Percentiles rank a stretch among this genome's conserved stretches.
These are phyloP conservation scores for Russula ochroleuca DNA, from an alignment of 768 basidiomycete genomes.

Conservation along the genomic window DNA sequence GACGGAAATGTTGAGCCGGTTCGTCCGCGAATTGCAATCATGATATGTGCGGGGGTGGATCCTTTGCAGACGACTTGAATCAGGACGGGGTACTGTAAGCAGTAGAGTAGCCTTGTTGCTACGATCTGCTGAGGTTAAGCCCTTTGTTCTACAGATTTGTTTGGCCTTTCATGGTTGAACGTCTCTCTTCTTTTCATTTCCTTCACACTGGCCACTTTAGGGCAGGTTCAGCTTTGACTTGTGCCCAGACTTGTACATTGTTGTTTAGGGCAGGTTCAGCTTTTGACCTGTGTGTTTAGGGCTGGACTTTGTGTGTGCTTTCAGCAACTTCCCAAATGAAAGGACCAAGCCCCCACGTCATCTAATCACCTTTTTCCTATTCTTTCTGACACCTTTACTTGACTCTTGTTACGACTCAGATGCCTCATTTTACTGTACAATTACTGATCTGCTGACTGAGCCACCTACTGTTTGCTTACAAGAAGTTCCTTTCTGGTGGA, in stretches of 20 bases:
- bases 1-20: slow-evolving; percentile 52
- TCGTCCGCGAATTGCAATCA: slow-evolving; percentile 56
- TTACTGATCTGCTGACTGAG: no score
- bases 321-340: no score
- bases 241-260: neutral
- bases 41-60: slow-evolving; percentile 68
- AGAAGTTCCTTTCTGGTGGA: no score
- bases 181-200: slow-evolving; percentile 35
- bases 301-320: no score
- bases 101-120: slow-evolving; percentile 76
- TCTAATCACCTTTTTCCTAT: no score
- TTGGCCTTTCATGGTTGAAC: slow-evolving; percentile 36
- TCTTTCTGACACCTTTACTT: no score
- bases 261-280: slow-evolving; percentile 16
- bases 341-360: no score
- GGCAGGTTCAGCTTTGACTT: slow-evolving; percentile 36
- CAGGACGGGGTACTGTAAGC: slow-evolving; percentile 71
- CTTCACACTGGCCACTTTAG: slow-evolving; percentile 37
- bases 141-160: no score
- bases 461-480: no score
- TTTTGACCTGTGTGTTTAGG: no score
- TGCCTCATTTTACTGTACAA: no score
- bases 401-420: no score
- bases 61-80: slow-evolving; percentile 78
- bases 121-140: slow-evolving; percentile 57